phyloP scores from a whole-genome alignment of 805 yeast genomes.

The Yamadazyma philogaea region DNA sequence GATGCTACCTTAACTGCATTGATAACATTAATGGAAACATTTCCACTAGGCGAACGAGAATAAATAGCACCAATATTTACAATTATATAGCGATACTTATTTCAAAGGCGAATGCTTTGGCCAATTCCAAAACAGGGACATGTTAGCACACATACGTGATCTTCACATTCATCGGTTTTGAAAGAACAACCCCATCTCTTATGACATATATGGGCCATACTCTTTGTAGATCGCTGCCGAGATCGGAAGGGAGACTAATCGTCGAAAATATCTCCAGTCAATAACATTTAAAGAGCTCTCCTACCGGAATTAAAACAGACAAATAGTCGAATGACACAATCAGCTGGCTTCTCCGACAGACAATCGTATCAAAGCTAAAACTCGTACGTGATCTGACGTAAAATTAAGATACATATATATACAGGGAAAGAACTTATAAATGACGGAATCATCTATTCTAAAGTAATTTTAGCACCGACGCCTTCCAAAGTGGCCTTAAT shows the following conservation, averaged over 20 bases:
- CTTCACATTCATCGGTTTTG: background rate
- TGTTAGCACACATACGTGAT: background rate
- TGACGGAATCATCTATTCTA: slow-evolving; percentile 55
- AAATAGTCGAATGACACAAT: background rate
- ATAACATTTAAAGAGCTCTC: slow-evolving; percentile 4
- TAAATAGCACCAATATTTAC: background rate
- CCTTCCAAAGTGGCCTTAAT: slow-evolving; percentile 89
- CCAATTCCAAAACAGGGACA: background rate
- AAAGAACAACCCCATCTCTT: background rate
- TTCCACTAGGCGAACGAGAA: background rate
- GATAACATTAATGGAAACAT: slow-evolving; percentile 4
- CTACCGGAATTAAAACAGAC: slow-evolving; percentile 1
- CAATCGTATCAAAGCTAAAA: background rate
- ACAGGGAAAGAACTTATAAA: slow-evolving; percentile 10
- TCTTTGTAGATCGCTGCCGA: slow-evolving; percentile 2
- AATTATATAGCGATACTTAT: background rate
- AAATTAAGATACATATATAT: slow-evolving; percentile 12
- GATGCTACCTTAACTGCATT: slow-evolving; percentile 7
- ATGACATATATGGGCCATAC: background rate
- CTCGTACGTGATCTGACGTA: slow-evolving; percentile 5
- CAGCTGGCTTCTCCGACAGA: background rate
- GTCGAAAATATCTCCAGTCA: slow-evolving; percentile 6
- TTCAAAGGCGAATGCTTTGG: background rate
- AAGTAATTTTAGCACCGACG: slow-evolving; percentile 86
- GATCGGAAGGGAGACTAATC: slow-evolving; percentile 4